Evolutionary conservation across 208 protist genomes (phyloP).

Genomic region (Plasmodiophora brassicae): DNA sequence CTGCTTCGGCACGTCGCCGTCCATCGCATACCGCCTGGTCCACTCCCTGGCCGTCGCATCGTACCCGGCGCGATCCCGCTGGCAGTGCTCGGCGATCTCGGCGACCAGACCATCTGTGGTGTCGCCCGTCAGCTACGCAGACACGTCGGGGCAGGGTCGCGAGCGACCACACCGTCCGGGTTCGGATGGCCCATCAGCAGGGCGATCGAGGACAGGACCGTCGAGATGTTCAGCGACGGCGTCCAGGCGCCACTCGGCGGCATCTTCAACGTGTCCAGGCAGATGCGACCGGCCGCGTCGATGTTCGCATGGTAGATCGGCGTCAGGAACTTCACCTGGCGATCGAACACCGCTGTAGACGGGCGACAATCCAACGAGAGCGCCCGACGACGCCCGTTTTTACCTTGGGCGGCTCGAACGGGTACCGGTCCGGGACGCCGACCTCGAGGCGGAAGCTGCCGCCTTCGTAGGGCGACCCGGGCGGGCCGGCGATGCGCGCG

Average conservation of each 20-base stretch:
- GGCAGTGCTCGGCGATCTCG: slow-evolving; percentile 92
- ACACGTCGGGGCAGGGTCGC: neutral
- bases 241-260: slow-evolving; percentile 76
- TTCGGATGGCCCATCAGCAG: slow-evolving; percentile 40
- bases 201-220: slow-evolving; percentile 31
- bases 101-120: slow-evolving; percentile 73
- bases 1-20: no score
- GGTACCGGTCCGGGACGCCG: slow-evolving; percentile 56
- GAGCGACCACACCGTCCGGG: neutral
- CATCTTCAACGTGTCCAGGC: slow-evolving; percentile 66
- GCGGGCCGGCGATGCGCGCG: slow-evolving; percentile 45
- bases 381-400: no score
- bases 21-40: slow-evolving; percentile 61
- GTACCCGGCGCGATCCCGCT: slow-evolving; percentile 61
- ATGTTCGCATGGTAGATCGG: slow-evolving; percentile 67
- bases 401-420: slow-evolving; percentile 63
- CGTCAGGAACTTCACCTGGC: slow-evolving; percentile 59
- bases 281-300: slow-evolving; percentile 59
- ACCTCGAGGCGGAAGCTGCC: slow-evolving; percentile 62
- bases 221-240: slow-evolving; percentile 61
- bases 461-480: slow-evolving; percentile 54
- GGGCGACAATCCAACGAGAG: neutral
- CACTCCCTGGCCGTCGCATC: slow-evolving; percentile 83
- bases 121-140: neutral
- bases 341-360: neutral